phyloP scores from a whole-genome alignment of 306 rosid genomes.

The Abrus pulchellus region DNA sequence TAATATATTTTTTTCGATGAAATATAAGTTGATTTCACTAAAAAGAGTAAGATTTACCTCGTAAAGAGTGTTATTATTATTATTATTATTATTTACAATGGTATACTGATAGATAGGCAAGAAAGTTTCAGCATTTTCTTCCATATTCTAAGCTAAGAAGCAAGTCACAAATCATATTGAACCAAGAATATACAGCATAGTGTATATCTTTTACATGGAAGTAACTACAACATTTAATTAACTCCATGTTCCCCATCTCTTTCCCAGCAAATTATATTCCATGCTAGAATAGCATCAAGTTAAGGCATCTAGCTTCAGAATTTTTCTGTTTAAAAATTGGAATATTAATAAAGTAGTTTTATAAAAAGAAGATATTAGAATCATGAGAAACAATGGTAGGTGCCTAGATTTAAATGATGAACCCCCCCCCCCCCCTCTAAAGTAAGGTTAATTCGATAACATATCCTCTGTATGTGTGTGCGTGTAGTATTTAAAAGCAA shows the following conservation, averaged over 20 bases:
- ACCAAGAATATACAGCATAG: slow-evolving; percentile 22
- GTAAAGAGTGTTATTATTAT: too few relatives aligned
- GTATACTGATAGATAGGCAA: slow-evolving; percentile 21
- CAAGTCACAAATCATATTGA: slow-evolving; percentile 5
- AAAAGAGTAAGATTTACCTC: too few relatives aligned
- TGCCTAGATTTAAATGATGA: slow-evolving; percentile 50
- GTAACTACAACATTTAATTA: slow-evolving; percentile 7
- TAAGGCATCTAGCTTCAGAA: slow-evolving; percentile 34
- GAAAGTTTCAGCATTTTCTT: slow-evolving; percentile 27
- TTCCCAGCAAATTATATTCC: slow-evolving; percentile 30
- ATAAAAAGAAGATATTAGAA: slow-evolving; percentile 53
- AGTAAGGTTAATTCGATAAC: slow-evolving; percentile 32
- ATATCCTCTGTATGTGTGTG: background rate
- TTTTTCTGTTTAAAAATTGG: slow-evolving; percentile 26
- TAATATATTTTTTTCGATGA: too few relatives aligned
- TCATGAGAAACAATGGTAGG: slow-evolving; percentile 52
- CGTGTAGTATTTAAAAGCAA: slow-evolving; percentile 38
- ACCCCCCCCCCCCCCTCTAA: background rate
- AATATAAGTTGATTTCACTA: too few relatives aligned
- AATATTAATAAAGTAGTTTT: slow-evolving; percentile 42
- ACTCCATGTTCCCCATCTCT: background rate
- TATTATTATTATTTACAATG: background rate
- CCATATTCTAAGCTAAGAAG: slow-evolving; percentile 31
- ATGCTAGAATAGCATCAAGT: slow-evolving; percentile 36
- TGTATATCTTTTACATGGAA: slow-evolving; percentile 20